Base-by-base conservation (phyloP, 2,329 filamentous ascomycete species). In the Ceratocystis eucalypticola region DNA sequence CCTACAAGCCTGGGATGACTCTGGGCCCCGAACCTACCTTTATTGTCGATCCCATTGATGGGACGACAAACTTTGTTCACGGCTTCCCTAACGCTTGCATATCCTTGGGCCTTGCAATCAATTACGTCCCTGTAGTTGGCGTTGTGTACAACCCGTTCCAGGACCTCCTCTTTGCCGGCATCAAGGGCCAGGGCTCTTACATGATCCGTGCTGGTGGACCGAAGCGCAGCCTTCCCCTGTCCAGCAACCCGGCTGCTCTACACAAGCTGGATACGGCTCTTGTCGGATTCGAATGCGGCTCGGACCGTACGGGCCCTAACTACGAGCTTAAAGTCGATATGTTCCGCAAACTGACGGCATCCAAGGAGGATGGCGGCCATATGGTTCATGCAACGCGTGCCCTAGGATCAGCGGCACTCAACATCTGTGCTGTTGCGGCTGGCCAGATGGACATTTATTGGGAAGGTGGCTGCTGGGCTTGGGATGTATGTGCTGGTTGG, bases 401-500 rank as follows among this genome's bases (percentile, higher is more conserved):
- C 45, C 75, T 90, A 69, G 89, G 89, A 1, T 86, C 82, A 63
- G 89, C 89, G 6, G 89, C 89, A 50, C 77, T 93, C 71, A 92
- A 92, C 74, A 75, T 92, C 20, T 89, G 87, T 67, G 82, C 80
- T 48, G 86, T 90, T 2, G 89, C 89, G 2, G 82, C 84, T 8
- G 89, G 89, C 0, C 81, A 85, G 73, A 71, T 90, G 30, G 89
- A 93, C 73, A 71, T 84, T 25, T 93, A 90, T 74, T 93, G 89
- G 89, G 89, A 93, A 76, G 88, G 87, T 46, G 89, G 89, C 0
- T 91, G 88, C 74, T 93, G 88, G 83, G 88, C 88, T 1, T 93
- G 89, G 89, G 89, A 93, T 74, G 89, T 93, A 1, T 89, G 87
- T 72, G 89, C 89, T 4, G 89, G 86, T 0, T 92, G 88, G 89